phyloP scores from a whole-genome alignment of 164 flowering plant genomes.

The Sextonia rubra region DNA sequence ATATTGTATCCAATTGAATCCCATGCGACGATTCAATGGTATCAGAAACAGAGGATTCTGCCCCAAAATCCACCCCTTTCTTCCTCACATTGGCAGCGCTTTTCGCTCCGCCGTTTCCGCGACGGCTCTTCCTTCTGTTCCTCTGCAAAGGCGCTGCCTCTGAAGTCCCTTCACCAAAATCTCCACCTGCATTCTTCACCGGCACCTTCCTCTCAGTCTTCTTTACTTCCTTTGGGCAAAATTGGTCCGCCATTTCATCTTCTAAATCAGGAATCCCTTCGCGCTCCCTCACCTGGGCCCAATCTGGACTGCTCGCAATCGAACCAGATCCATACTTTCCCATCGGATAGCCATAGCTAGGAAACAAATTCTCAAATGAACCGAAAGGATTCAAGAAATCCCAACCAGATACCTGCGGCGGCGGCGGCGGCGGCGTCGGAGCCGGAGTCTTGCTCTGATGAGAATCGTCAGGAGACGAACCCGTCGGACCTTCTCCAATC shows the following conservation, averaged over 20 bases:
- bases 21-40: constrained; percentile 1
- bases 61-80: constrained; percentile 16
- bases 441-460: constrained; percentile 8
- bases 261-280: constrained; percentile 98
- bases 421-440: constrained; percentile 63
- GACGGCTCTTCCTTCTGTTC: constrained; percentile 27
- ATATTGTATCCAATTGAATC: not conserved
- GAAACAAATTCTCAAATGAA: constrained; percentile 30
- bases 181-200: constrained; percentile 9
- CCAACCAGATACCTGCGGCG: constrained; percentile 67
- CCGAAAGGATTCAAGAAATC: constrained; percentile 79
- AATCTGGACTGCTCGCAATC: constrained; percentile 69
- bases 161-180: constrained; percentile 36
- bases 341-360: constrained; percentile 21
- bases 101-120: constrained; percentile 31
- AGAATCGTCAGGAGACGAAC: constrained; percentile 8
- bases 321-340: constrained; percentile 46
- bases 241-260: constrained; percentile 65
- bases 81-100: constrained; percentile 27
- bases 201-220: constrained; percentile 23
- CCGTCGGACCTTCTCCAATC: too few species aligned
- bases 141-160: constrained; percentile 17
- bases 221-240: constrained; percentile 24
- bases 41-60: not conserved
- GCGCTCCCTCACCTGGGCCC: constrained; percentile 74